These are phyloP conservation scores for Plasmodium gallinaceum DNA, from an alignment of 169 alveolate genomes.

Conservation along the genomic window DNA sequence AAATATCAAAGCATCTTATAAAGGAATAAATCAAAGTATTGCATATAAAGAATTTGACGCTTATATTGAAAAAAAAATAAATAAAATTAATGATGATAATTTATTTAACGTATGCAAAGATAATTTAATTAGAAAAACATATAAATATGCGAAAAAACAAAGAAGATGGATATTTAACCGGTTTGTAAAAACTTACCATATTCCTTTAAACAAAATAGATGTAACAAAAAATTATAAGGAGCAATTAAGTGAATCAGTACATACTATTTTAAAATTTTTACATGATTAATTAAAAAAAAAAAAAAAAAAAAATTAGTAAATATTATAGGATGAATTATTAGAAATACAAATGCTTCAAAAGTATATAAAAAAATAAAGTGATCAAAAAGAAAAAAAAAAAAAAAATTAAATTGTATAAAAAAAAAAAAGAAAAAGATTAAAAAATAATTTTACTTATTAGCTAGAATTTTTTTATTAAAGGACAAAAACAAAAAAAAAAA, in stretches of 20 bases:
- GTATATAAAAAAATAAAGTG: background rate
- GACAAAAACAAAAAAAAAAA: too few species aligned
- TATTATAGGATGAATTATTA: too few species aligned
- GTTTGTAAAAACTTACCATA: conserved; percentile 43
- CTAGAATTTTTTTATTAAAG: too few species aligned
- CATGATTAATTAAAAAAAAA: conserved; percentile 18
- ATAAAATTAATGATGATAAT: conserved; percentile 24
- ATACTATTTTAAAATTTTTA: conserved; percentile 31
- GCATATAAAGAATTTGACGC: conserved; percentile 85
- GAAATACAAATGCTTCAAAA: too few species aligned
- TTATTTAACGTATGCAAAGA: conserved; percentile 74
- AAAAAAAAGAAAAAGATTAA: too few species aligned
- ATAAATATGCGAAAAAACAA: conserved; percentile 83
- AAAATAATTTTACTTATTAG: too few species aligned
- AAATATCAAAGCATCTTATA: conserved; percentile 34
- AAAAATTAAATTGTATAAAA: background rate
- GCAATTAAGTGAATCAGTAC: conserved; percentile 27
- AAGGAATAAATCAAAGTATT: conserved; percentile 67
- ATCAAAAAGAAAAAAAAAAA: conserved; percentile 7
- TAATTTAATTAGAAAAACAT: conserved; percentile 80
- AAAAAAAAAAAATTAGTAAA: conserved; percentile 13
- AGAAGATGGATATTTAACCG: conserved; percentile 85
- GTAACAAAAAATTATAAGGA: conserved; percentile 35
- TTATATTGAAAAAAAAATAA: conserved; percentile 58
- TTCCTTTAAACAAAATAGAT: conserved; percentile 47